These are phyloP conservation scores for Endogone sp. DNA, from an alignment of 192 early-diverging fungal species.

Conservation along the genomic window DNA sequence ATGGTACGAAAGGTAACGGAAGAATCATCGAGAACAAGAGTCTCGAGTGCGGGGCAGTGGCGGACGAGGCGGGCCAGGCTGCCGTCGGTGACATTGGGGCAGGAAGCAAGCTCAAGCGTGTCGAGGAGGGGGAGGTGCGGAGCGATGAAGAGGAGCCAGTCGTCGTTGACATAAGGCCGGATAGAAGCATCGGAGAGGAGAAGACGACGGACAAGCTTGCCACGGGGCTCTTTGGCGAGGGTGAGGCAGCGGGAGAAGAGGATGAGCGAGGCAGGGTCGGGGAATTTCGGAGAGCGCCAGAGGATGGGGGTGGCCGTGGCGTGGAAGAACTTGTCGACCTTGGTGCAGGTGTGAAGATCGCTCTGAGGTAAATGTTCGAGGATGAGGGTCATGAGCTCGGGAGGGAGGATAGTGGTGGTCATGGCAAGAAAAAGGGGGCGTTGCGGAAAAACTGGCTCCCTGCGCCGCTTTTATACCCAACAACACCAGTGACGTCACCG, in stretches of 20 bases:
- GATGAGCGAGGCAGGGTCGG: conserved; percentile 1
- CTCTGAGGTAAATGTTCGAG: background rate
- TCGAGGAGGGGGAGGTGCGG: background rate
- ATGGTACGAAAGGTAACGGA: conserved; percentile 15
- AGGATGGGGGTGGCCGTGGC: background rate
- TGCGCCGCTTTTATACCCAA: too few relatives aligned
- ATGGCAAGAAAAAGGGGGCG: background rate
- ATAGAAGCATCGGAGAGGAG: background rate
- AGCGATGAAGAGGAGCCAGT: background rate
- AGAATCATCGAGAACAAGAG: conserved; percentile 6
- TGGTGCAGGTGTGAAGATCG: background rate
- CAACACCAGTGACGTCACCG: too few relatives aligned
- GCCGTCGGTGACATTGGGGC: conserved; percentile 9
- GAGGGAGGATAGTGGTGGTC: background rate
- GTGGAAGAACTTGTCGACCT: background rate
- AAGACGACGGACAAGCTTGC: background rate
- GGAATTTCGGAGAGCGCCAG: background rate
- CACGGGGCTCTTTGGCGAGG: background rate
- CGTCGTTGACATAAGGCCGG: background rate
- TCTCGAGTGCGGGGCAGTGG: conserved; percentile 12
- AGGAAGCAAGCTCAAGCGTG: background rate
- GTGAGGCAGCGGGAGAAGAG: background rate
- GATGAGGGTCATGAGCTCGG: background rate
- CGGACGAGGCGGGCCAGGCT: conserved; percentile 6
- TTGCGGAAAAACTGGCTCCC: background rate